Evolutionary conservation across 1,284 basidiomycete species (phyloP), one percentile per base, ranked within the genome.

Genomic region (Exobasidium cylindrosporum): DNA sequence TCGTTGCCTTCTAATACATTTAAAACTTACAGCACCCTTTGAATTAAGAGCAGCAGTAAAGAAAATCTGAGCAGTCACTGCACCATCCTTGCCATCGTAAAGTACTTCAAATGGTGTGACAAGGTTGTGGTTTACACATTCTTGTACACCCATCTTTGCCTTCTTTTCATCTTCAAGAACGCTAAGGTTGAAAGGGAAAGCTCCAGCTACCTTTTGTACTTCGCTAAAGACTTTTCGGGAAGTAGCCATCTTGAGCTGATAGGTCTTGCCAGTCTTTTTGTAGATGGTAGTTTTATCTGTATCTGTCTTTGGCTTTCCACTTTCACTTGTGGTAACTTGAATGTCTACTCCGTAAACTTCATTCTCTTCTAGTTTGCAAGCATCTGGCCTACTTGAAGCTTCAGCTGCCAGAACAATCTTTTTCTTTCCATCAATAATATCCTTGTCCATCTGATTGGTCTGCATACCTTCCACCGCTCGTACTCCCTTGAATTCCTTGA

Each of bases 291-390:
- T 96, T 79, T 90, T 87, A 44, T 90, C 87, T 74, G 92, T 89
- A 81, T 95, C 91, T 46, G 88, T 74, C 62, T 91, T 90, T 62
- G 92, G 89, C 64, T 79, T 79, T 57, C 70, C 75, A 26, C 75
- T 73, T 31, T 73, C 58, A 4, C 65, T 66, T 32, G 77, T 74
- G 56, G 77, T 73, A 61, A 98, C 84, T 63, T 95, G 84, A 70
- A 98, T 86, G 82, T 97, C 96, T 68, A 98, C 88, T 46, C 95
- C 95, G 81, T 91, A 98, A 17, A 98, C 92, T 77, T 98, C 95
- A 68, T 89, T 88, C 83, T 97, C 94, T 59, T 90, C 76, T 49
- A 77, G 66, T 68, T 76, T 77, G 67, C 65, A 60, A 2, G 70
- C 68, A 57, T 78, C 76, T 45, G 75, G 73, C 7, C 72, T 67